Evolutionary conservation across 768 basidiomycete species (phyloP).

Genomic region (Heimioporus sp.): DNA sequence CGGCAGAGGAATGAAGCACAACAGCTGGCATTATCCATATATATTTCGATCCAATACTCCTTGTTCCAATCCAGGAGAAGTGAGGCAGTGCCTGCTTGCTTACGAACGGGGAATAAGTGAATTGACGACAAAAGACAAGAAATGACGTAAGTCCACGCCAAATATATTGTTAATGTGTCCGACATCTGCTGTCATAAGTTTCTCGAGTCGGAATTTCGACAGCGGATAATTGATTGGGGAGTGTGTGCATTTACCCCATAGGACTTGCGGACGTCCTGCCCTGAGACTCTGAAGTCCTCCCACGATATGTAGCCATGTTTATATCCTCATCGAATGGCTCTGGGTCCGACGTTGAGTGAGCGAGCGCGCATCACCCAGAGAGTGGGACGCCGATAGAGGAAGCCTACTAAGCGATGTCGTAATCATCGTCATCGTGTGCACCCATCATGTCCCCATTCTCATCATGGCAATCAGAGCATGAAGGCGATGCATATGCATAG

Average conservation of each 20-base stretch:
- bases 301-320: conserved; percentile 63
- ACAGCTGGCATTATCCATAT: conserved; percentile 90
- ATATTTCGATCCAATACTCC: conserved; percentile 92
- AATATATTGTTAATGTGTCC: conserved; percentile 88
- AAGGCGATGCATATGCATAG: no score
- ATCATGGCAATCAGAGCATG: conserved; percentile 66
- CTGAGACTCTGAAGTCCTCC: conserved; percentile 60
- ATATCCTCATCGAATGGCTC: conserved; percentile 58
- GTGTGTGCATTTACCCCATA: conserved; percentile 85
- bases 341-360: conserved; percentile 34
- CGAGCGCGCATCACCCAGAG: not conserved
- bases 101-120: conserved; percentile 28
- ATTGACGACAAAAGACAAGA: not conserved
- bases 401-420: not conserved
- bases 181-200: conserved; percentile 72
- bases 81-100: conserved; percentile 63
- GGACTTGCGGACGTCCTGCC: conserved; percentile 58
- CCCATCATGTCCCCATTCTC: conserved; percentile 68
- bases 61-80: conserved; percentile 92
- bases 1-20: conserved; percentile 15
- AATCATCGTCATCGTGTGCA: conserved; percentile 56
- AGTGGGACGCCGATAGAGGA: conserved; percentile 21
- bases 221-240: conserved; percentile 64
- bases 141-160: conserved; percentile 76
- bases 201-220: conserved; percentile 90